Conservation (phyloP, 1,284 basidiomycete species). For the Taiwanofungus camphoratus region DNA sequence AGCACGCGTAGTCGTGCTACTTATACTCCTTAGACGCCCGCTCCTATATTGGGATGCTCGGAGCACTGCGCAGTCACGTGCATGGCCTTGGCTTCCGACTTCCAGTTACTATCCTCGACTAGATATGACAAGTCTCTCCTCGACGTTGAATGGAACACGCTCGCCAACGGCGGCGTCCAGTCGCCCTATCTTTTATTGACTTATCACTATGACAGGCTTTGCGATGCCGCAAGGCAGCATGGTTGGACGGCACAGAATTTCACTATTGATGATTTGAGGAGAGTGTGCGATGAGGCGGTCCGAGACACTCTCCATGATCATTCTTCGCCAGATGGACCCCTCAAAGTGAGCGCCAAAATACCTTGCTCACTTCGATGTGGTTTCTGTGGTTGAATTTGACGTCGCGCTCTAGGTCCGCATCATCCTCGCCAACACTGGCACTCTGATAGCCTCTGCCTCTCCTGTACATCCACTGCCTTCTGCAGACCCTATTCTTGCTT, state of each 20-base stretch:
- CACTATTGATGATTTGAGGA: conserved; percentile 34
- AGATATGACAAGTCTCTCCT: conserved; percentile 51
- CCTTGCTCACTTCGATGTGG: not conserved
- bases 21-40: conserved; percentile 10
- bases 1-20: conserved; percentile 5
- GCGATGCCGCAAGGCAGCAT: conserved; percentile 42
- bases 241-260: conserved; percentile 40
- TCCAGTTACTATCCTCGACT: conserved; percentile 46
- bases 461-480: conserved; percentile 31
- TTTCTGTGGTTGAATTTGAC: not conserved
- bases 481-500: conserved; percentile 30
- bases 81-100: conserved; percentile 16
- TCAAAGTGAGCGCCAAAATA: not conserved
- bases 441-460: conserved; percentile 37
- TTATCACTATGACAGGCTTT: conserved; percentile 54
- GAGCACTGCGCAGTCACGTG: conserved; percentile 8
- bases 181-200: conserved; percentile 54
- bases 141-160: conserved; percentile 50
- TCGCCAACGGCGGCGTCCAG: conserved; percentile 35
- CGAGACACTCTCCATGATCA: conserved; percentile 11
- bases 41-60: not conserved
- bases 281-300: conserved; percentile 39
- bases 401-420: conserved; percentile 48
- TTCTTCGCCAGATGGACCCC: not conserved
- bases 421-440: conserved; percentile 40